Percentiles rank a stretch among this genome's conserved stretches.
Conservation (phyloP, 2,329 filamentous ascomycete species). For the Pestalotiopsis sp. region DNA sequence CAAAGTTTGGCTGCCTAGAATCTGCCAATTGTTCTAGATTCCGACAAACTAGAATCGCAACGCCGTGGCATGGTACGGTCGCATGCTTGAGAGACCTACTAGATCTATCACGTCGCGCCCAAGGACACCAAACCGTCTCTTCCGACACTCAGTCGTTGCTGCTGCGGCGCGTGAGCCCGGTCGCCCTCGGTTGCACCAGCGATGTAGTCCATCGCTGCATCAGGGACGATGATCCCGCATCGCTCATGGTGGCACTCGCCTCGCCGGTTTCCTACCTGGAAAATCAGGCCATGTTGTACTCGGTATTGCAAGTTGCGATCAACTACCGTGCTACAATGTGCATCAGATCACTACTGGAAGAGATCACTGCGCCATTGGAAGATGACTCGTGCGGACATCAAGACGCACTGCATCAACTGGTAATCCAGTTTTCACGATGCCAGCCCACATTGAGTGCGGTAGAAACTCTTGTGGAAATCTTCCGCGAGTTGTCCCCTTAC, state of each 20-base stretch:
- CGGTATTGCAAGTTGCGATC: slow-evolving; percentile 17
- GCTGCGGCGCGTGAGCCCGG: slow-evolving; percentile 9
- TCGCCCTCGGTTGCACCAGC: slow-evolving; percentile 12
- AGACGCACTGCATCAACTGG: slow-evolving; percentile 17
- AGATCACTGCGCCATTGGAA: slow-evolving; percentile 14
- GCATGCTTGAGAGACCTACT: background rate
- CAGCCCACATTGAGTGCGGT: background rate
- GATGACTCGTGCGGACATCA: slow-evolving; percentile 10
- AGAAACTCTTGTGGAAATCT: slow-evolving; percentile 2
- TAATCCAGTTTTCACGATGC: slow-evolving; percentile 6
- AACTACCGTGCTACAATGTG: slow-evolving; percentile 11
- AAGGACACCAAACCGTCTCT: background rate
- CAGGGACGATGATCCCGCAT: slow-evolving; percentile 13
- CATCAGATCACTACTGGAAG: slow-evolving; percentile 14
- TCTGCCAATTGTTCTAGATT: background rate
- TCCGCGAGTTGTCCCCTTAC: slow-evolving; percentile 16
- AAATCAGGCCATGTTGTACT: slow-evolving; percentile 18
- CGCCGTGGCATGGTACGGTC: slow-evolving; percentile 6
- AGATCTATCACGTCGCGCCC: background rate
- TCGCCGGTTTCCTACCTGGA: slow-evolving; percentile 16
- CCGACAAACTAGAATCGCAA: background rate
- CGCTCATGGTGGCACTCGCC: slow-evolving; percentile 15
- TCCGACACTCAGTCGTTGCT: slow-evolving; percentile 8
- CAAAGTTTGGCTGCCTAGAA: background rate
- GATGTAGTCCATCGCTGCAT: slow-evolving; percentile 14